Conservation (phyloP, 176 grass and related monocot genomes). For the Tuctoria greenei region DNA sequence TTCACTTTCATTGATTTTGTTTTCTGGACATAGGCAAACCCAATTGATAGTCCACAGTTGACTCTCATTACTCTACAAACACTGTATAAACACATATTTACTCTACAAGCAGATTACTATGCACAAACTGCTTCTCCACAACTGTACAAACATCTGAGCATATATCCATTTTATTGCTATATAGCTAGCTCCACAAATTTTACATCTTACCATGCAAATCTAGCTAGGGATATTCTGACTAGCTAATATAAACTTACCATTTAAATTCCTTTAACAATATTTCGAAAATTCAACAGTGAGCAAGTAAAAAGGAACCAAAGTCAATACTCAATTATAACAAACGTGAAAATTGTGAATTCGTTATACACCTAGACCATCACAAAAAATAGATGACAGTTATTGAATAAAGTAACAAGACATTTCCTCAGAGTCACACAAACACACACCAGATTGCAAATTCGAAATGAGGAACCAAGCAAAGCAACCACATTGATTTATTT, state of each 20-base stretch:
- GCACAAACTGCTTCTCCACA: too few relatives aligned
- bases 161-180: too few relatives aligned
- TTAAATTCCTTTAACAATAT: background rate
- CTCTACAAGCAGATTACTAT: too few relatives aligned
- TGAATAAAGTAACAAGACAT: background rate
- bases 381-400: background rate
- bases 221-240: background rate
- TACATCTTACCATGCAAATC: background rate
- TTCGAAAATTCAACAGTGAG: background rate
- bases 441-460: background rate
- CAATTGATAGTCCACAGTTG: background rate
- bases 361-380: background rate
- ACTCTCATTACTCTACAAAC: background rate
- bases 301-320: background rate
- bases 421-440: background rate
- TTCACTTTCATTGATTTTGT: background rate
- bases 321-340: background rate
- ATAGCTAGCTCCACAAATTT: background rate
- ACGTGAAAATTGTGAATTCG: background rate
- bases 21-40: background rate
- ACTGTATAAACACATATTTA: too few relatives aligned
- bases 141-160: too few relatives aligned
- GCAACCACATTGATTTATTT: background rate
- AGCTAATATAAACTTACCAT: background rate
- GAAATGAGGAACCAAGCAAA: background rate